Percentiles rank a stretch among this genome's conserved stretches.
These are phyloP conservation scores for carrot (Daucus carota) DNA, from an alignment of 129 eudicot species.

Conservation along the genomic window DNA sequence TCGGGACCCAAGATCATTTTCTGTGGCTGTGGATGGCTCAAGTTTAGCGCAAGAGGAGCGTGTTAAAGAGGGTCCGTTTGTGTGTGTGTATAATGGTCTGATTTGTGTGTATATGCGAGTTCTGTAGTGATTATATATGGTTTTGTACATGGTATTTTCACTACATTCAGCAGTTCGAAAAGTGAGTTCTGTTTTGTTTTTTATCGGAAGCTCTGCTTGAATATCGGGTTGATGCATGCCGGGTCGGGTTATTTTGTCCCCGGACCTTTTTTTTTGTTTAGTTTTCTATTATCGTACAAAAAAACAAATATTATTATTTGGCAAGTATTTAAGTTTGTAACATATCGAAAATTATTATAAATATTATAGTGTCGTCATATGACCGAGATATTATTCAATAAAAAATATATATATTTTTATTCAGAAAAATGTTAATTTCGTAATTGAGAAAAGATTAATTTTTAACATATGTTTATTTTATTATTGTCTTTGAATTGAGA, in stretches of 20 bases:
- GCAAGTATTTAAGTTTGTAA: too few relatives aligned
- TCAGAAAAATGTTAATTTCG: too few relatives aligned
- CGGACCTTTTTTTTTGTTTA: too few relatives aligned
- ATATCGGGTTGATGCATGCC: not conserved
- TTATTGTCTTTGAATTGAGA: too few relatives aligned
- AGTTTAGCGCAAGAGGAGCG: not conserved
- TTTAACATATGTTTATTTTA: too few relatives aligned
- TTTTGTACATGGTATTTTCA: not conserved
- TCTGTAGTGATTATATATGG: not conserved
- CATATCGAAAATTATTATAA: too few relatives aligned
- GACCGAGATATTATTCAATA: too few relatives aligned
- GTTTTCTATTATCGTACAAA: too few relatives aligned
- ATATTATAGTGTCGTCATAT: too few relatives aligned
- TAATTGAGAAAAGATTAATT: too few relatives aligned
- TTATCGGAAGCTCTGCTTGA: not conserved
- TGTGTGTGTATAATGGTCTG: not conserved
- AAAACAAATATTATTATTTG: too few relatives aligned
- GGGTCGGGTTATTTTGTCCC: not conserved
- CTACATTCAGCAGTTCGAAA: not conserved
- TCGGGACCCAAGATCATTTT: conserved; percentile 18
- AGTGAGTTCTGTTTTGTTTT: not conserved
- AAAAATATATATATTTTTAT: too few relatives aligned
- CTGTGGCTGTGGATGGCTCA: not conserved
- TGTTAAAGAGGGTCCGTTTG: not conserved
- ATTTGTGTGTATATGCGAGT: not conserved